A percentile compares a stretch with the other conserved stretches of the same genome.
phyloP scores from a whole-genome alignment of 225 moss, liverwort and hornwort genomes.

The Thuidium tamariscinum region DNA sequence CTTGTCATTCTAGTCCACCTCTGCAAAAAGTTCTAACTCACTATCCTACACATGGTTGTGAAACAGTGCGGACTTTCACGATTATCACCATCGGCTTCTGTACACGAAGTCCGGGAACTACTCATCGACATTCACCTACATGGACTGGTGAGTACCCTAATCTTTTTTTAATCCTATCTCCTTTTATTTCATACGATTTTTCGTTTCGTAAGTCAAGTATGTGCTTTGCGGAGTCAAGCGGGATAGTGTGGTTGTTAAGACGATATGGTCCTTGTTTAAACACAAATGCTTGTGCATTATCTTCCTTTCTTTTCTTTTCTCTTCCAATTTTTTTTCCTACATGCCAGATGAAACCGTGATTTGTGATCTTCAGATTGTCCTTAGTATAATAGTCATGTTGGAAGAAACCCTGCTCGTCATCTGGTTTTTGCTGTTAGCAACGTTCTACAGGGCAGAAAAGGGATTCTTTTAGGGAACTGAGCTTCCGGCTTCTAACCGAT shows the following conservation, averaged over 20 bases:
- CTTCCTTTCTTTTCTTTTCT: neutral
- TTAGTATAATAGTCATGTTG: neutral
- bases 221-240: neutral
- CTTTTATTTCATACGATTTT: neutral
- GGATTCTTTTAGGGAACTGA: neutral
- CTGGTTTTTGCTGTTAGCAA: neutral
- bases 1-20: neutral
- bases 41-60: neutral
- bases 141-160: slow-evolving; percentile 60
- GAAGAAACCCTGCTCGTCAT: neutral
- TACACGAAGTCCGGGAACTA: slow-evolving; percentile 99
- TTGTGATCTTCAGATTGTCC: neutral
- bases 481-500: neutral
- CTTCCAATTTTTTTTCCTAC: neutral
- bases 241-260: neutral
- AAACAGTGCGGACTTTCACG: slow-evolving; percentile 93
- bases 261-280: neutral
- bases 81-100: slow-evolving; percentile 93
- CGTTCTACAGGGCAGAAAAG: neutral
- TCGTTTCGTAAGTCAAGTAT: neutral
- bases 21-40: neutral
- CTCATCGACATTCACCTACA: slow-evolving; percentile 96
- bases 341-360: neutral
- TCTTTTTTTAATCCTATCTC: neutral
- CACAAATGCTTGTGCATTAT: neutral